Evolutionary conservation across 2,329 filamentous ascomycete genomes (phyloP), one percentile per base, ranked within the genome.

Genomic region (Hortaea sp.): DNA sequence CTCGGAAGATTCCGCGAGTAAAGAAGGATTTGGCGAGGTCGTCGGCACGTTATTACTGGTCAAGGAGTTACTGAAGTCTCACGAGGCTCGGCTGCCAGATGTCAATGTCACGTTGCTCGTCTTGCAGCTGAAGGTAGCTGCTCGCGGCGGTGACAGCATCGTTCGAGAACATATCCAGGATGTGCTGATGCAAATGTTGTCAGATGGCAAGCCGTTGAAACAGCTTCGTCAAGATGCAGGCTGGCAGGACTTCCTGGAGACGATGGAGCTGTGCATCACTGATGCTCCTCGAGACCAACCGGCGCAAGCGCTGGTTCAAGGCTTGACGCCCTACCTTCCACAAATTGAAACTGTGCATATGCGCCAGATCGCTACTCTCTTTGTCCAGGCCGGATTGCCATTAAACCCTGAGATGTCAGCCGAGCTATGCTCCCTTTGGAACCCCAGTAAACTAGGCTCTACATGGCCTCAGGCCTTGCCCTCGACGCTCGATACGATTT

Each of bases 141-240:
- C 39, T 12, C 40, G 31, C 32, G 39, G 37, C 11, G 43, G 38
- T 11, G 46, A 55, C 37, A 44, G 40, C 7, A 37, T 49, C 27
- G 12, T 57, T 7, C 42, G 44, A 11, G 53, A 53, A 27, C 43
- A 51, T 31, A 46, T 57, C 30, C 42, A 49, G 30, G 38, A 43
- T 7, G 39, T 52, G 7, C 29, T 57, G 13, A 66, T 65, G 46
- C 62, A 67, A n/a, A 65, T 69, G 2, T 66, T 74, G 6, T 67
- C 88, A 45, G 75, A 49, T 61, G 50, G 62, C 61, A 35, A 44
- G 6, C n/a, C 35, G 5, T 34, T 48, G 7, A 11, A 40, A 11
- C 41, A 50, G 11, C 35, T 53, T 12, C 31, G 39, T 10, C 32
- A 41, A n/a, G 45, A 47, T 35, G 45, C 41, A 4, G 31, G 29